Conservation (phyloP, 2,329 filamentous ascomycete genomes). For the Talaromyces islandicus region DNA sequence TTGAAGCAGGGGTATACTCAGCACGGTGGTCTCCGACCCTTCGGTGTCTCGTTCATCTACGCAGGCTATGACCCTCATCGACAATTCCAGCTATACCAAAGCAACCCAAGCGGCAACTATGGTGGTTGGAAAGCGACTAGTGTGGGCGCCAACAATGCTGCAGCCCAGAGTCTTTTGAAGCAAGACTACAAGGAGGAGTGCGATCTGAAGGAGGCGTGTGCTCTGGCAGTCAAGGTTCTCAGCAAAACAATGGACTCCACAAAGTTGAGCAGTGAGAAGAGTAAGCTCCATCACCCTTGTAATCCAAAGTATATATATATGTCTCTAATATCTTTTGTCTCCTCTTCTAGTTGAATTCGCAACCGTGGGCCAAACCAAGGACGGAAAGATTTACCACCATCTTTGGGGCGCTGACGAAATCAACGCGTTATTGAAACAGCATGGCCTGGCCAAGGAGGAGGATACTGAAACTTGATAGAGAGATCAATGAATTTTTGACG, state of each 20-base stretch:
- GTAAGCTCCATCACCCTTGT: constrained; percentile 49
- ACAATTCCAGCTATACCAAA: constrained; percentile 98
- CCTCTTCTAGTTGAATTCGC: constrained; percentile 77
- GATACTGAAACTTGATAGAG: constrained; percentile 51
- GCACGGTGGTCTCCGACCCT: constrained; percentile 94
- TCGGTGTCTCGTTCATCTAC: constrained; percentile 99
- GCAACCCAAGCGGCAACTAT: constrained; percentile 98
- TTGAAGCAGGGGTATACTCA: constrained; percentile 99
- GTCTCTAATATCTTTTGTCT: constrained; percentile 9
- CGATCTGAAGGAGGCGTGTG: constrained; percentile 90
- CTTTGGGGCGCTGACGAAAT: constrained; percentile 97
- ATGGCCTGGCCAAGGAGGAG: constrained; percentile 83
- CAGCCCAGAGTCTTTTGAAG: constrained; percentile 92
- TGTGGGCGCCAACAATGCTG: constrained; percentile 96
- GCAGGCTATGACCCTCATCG: constrained; percentile 93
- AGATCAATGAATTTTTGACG: background rate
- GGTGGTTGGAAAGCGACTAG: constrained; percentile 99
- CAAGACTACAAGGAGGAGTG: constrained; percentile 99
- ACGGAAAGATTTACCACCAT: constrained; percentile 96
- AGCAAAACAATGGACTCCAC: constrained; percentile 99
- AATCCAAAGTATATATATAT: background rate
- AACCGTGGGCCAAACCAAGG: constrained; percentile 90
- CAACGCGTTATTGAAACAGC: constrained; percentile 85
- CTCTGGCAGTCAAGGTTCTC: constrained; percentile 94
- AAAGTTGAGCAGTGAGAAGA: constrained; percentile 98